Base-by-base conservation (phyloP, 1,284 basidiomycete genomes). In the Amylostereum areolatum region DNA sequence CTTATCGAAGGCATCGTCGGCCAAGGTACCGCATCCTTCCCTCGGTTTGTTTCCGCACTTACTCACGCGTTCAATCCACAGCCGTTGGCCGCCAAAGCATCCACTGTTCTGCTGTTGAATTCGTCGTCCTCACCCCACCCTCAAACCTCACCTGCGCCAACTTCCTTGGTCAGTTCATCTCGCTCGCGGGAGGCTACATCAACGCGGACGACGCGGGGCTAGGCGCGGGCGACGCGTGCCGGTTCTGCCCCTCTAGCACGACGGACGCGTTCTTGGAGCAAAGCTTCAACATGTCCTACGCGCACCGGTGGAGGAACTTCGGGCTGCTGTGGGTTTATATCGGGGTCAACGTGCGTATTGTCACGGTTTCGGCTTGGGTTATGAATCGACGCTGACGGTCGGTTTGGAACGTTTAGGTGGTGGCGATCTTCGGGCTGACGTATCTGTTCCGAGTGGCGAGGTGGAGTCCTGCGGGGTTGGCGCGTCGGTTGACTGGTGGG, bases 311-410 rank as follows among this genome's bases (percentile, higher is more conserved):
- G 81, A 69, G 83, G 24, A 68, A 88, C 63, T 71, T 80, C 48
- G 83, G 83, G 1, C 64, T 90, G 43, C 66, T 89, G 50, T 75
- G 74, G 60, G 81, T 66, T 0, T 90, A 79, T 66, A 76, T 84
- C 55, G 55, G 69, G n/a, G 78, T 88, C 67, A 88, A 89, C 56
- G 73, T 18, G 18, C 18, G 18, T 18, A 18, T 18, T 18, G 18
- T 18, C 18, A 18, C 18, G 1, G 18, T 18, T 18, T 18, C 18
- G 18, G 18, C 18, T 18, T 18, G 18, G 18, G 18, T 18, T 18
- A 18, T 18, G 18, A 18, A 18, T 18, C 18, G 18, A 18, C 18
- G 18, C 18, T 18, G 18, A 18, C 18, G 18, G 18, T 18, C 18
- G 18, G 18, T 18, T 18, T 18, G 18, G 18, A 1, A 18, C 18